Percentiles rank a stretch among this genome's conserved stretches.
Evolutionary conservation across 768 basidiomycete genomes (phyloP).

Genomic region (Ephemerocybe angulata): DNA sequence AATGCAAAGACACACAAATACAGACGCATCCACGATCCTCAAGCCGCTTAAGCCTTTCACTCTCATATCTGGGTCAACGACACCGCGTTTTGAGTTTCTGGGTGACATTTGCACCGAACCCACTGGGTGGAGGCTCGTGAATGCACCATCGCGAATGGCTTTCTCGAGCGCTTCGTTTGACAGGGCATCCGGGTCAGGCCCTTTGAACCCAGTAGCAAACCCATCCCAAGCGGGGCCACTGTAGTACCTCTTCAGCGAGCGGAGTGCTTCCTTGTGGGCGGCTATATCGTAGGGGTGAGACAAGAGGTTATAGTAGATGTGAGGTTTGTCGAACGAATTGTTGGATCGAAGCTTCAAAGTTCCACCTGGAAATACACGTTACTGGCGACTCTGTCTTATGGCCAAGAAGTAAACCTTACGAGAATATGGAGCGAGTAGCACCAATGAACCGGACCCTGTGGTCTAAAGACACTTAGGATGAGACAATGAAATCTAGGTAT

Average conservation of each 20-base stretch:
- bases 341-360: conserved; percentile 32
- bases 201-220: conserved; percentile 16
- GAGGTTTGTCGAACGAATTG: conserved; percentile 40
- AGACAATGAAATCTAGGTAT: not conserved
- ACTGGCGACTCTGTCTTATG: not conserved
- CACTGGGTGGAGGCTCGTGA: not conserved
- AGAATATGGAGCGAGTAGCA: no score
- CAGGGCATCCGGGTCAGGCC: conserved; percentile 3
- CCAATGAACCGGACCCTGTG: no score
- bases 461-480: not conserved
- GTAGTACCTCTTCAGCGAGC: conserved; percentile 16
- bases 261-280: conserved; percentile 21
- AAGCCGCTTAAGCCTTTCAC: conserved; percentile 2
- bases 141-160: conserved; percentile 14
- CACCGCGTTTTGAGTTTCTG: not conserved
- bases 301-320: conserved; percentile 47
- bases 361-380: conserved; percentile 19
- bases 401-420: no score
- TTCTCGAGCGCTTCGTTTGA: conserved; percentile 6
- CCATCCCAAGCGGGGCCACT: conserved; percentile 21
- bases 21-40: conserved; percentile 10
- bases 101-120: conserved; percentile 4
- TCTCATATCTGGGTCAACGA: conserved; percentile 3
- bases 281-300: conserved; percentile 24
- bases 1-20: conserved; percentile 22